Percentiles rank a stretch among this genome's conserved stretches.
Evolutionary conservation across 148 eudicot genomes (phyloP).

Genomic region (Chenopodium formosanum): DNA sequence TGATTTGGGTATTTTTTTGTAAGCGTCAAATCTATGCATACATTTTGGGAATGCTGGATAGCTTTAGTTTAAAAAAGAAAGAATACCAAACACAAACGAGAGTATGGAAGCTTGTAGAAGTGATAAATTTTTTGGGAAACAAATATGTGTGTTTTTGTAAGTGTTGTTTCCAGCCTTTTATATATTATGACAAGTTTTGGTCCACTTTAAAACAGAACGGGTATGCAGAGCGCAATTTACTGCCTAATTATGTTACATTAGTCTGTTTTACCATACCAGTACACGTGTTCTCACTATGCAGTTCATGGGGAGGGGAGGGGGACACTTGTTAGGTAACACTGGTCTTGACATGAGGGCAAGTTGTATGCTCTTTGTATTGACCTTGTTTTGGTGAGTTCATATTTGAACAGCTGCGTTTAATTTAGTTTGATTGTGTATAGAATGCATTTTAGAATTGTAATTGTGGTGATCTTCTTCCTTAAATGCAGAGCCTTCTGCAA

Average conservation of each 20-base stretch:
- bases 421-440: not conserved
- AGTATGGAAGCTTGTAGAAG: not conserved
- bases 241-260: too few species aligned
- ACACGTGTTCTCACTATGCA: too few species aligned
- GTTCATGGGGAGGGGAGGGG: too few species aligned
- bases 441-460: not conserved
- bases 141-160: not conserved
- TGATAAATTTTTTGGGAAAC: not conserved
- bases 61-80: too few species aligned
- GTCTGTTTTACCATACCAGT: too few species aligned
- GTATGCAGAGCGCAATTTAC: too few species aligned
- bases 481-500: constrained; percentile 86
- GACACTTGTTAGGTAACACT: too few species aligned
- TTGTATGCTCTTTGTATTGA: not conserved
- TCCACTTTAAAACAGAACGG: too few species aligned
- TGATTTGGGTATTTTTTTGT: too few species aligned
- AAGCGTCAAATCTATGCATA: too few species aligned
- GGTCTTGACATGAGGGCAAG: not conserved
- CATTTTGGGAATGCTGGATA: too few species aligned
- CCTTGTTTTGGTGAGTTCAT: not conserved
- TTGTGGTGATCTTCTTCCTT: constrained; percentile 26
- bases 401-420: not conserved
- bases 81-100: not conserved
- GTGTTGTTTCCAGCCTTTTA: not conserved
- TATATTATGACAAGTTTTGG: too few species aligned